Evolutionary conservation across 345 rosid species (phyloP).

Genomic region (Gossypium anomalum): DNA sequence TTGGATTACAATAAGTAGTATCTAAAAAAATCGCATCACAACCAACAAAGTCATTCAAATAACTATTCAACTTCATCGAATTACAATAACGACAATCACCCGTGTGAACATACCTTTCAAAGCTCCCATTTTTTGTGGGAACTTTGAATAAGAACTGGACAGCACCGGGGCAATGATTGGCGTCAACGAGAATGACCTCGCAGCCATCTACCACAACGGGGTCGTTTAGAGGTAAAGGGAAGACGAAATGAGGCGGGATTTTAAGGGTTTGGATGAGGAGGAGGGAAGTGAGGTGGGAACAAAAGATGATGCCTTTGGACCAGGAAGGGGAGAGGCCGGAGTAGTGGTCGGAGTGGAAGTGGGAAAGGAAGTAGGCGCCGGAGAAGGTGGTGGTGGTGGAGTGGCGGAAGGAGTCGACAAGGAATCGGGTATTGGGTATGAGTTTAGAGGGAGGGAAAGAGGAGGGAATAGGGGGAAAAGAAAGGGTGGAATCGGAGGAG

Average conservation of each 20-base stretch:
- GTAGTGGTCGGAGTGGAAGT: slow-evolving; percentile 91
- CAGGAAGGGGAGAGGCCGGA: slow-evolving; percentile 66
- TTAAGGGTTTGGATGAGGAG: slow-evolving; percentile 54
- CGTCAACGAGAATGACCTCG: slow-evolving; percentile 60
- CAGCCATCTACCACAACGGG: slow-evolving; percentile 52
- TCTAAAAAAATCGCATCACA: slow-evolving; percentile 75
- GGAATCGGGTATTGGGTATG: slow-evolving; percentile 75
- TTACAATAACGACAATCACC: slow-evolving; percentile 71
- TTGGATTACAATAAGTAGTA: slow-evolving; percentile 82
- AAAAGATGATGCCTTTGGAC: slow-evolving; percentile 74
- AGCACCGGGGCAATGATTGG: slow-evolving; percentile 91
- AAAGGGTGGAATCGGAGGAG: slow-evolving; percentile 19
- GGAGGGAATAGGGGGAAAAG: slow-evolving; percentile 34
- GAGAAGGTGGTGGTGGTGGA: slow-evolving; percentile 41
- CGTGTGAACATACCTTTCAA: slow-evolving; percentile 66
- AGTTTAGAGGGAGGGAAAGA: slow-evolving; percentile 50
- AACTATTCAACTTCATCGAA: slow-evolving; percentile 47
- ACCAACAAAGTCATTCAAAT: slow-evolving; percentile 49
- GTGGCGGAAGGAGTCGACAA: slow-evolving; percentile 71
- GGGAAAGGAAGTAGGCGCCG: slow-evolving; percentile 73
- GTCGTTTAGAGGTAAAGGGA: slow-evolving; percentile 40
- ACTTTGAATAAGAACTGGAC: slow-evolving; percentile 76
- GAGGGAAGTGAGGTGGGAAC: slow-evolving; percentile 59
- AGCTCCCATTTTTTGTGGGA: slow-evolving; percentile 22
- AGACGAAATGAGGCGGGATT: slow-evolving; percentile 48